These are phyloP conservation scores for Teratosphaeria zuluensis DNA, from an alignment of 2,329 filamentous ascomycete genomes.

Conservation along the genomic window DNA sequence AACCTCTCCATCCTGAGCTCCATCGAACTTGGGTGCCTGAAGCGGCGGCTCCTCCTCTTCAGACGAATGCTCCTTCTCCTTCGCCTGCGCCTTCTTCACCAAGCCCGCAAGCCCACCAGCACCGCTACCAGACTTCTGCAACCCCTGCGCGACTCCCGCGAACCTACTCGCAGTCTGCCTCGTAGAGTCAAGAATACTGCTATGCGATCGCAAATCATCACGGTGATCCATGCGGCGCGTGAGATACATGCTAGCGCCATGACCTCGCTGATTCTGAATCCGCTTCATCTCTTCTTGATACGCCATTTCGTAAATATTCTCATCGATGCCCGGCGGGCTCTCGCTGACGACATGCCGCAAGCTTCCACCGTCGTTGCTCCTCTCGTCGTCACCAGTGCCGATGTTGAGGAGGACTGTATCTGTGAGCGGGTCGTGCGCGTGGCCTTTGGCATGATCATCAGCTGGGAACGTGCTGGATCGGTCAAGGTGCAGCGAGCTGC, in stretches of 20 bases:
- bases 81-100: slow-evolving; percentile 2
- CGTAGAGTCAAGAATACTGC: slow-evolving; percentile 14
- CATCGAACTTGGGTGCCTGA: slow-evolving; percentile 1
- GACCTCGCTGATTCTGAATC: slow-evolving; percentile 43
- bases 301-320: slow-evolving; percentile 79
- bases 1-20: not conserved
- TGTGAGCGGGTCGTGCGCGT: slow-evolving; percentile 55
- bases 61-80: not conserved
- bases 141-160: not conserved
- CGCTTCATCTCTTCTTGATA: slow-evolving; percentile 73
- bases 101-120: slow-evolving; percentile 2
- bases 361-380: not conserved
- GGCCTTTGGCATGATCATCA: slow-evolving; percentile 41
- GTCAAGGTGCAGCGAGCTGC: not conserved
- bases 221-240: slow-evolving; percentile 40
- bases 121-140: not conserved
- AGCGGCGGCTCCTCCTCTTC: slow-evolving; percentile 1
- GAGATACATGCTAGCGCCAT: slow-evolving; percentile 48
- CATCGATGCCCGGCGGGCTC: slow-evolving; percentile 73
- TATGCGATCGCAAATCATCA: slow-evolving; percentile 26
- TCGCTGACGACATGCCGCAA: slow-evolving; percentile 55
- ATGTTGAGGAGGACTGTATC: slow-evolving; percentile 66
- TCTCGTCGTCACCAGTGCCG: slow-evolving; percentile 45
- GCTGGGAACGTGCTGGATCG: slow-evolving; percentile 25
- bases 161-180: not conserved